Evolutionary conservation across 1,284 basidiomycete species (phyloP), one percentile per base, ranked within the genome.

Genomic region (Xerocomus cyaneibrunnescens): DNA sequence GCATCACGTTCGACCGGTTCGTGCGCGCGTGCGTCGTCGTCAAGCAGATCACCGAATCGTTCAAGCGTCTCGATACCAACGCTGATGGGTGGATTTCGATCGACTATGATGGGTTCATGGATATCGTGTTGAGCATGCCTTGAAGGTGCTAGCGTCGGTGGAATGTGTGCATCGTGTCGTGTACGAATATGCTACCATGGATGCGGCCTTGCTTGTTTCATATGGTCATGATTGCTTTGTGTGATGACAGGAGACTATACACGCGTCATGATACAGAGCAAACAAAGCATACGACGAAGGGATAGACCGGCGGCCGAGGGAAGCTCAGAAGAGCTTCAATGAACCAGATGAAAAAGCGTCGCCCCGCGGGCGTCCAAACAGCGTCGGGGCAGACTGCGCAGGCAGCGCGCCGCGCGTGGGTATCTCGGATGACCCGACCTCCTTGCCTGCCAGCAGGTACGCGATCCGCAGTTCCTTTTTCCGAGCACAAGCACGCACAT

Each of bases 1-100:
- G 85, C 0, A 89, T 91, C 72, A 80, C 83, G 13, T 91, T 91
- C 62, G 89, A 91, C 68, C 84, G 89, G 56, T 92, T 91, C 73
- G 84, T 92, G 36, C 80, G 88, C 50, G 87, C 87, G 22, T 92
- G 89, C 58, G 89, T 92, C 51, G 86, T 82, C 4, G 78, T 90
- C 57, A 90, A 88, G 74, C 85, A 87, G 65, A 75, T 89, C 59
- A 83, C 79, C 38, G 89, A 91, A 70, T 70, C 81, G 30, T 90
- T 80, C 64, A 70, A 73, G 49, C 72, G 74, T 45, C 73, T 85
- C 39, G 86, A 89, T 59, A 76, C 76, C 12, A 78, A 90, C 60
- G 69, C 79, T n/a, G 79, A 83, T 67, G 87, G 87, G 39, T 87
- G 84, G 83, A 76, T 90, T 56, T 82, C 85, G 72, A 81, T 91